phyloP scores from a whole-genome alignment of 176 grass and related monocot species.

The Cenchrus purpureus region DNA sequence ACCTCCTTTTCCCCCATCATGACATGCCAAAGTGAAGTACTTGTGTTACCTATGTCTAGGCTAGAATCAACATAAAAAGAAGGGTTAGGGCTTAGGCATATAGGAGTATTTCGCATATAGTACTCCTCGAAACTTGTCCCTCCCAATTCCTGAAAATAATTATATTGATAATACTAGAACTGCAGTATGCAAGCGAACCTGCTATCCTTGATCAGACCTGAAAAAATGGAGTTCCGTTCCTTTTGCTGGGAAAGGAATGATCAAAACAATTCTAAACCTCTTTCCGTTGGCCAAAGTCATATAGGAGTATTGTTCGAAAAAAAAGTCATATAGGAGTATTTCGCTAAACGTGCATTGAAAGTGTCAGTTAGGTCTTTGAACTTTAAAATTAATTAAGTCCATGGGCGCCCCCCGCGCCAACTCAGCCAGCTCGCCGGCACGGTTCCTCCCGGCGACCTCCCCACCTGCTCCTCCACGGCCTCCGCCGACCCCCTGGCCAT shows the following conservation, averaged over 20 bases:
- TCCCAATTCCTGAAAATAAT: not conserved
- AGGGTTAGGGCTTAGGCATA: not conserved
- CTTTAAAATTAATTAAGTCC: conserved; percentile 26
- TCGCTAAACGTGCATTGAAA: not conserved
- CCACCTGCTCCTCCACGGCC: too few relatives aligned
- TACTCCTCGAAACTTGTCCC: conserved; percentile 6
- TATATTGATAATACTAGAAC: not conserved
- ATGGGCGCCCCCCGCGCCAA: too few relatives aligned
- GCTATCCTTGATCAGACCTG: not conserved
- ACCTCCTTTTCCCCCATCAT: not conserved
- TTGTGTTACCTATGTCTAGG: conserved; percentile 5
- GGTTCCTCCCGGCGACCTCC: too few relatives aligned
- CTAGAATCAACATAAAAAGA: conserved; percentile 49
- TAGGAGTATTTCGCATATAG: too few relatives aligned
- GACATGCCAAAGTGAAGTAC: conserved; percentile 11
- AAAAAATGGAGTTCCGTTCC: not conserved
- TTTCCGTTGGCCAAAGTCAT: not conserved
- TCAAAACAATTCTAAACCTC: too few relatives aligned
- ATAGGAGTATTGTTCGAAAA: too few relatives aligned
- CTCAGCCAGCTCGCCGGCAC: too few relatives aligned
- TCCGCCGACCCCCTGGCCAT: too few relatives aligned
- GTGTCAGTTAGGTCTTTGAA: not conserved
- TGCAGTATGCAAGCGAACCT: not conserved
- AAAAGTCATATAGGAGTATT: too few relatives aligned
- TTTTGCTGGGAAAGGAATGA: not conserved